A percentile compares a stretch with the other conserved stretches of the same genome.
Evolutionary conservation across 1,139 yeast genomes (phyloP).

Genomic region (Pichia sp.): DNA sequence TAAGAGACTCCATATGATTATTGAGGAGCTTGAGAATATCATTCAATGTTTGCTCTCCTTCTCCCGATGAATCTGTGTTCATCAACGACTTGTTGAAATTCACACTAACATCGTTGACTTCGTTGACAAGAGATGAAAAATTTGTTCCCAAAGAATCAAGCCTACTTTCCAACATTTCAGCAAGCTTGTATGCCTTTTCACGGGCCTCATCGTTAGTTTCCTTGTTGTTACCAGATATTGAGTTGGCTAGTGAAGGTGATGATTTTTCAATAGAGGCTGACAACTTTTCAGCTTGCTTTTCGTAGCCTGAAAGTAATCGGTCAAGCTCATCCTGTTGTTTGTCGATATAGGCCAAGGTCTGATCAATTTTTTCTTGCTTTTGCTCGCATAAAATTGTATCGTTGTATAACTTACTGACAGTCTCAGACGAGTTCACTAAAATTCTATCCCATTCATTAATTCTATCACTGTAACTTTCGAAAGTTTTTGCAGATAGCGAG

Average conservation of each 20-base stretch:
- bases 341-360: conserved; percentile 77
- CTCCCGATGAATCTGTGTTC: conserved; percentile 23
- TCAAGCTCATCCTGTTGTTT: conserved; percentile 93
- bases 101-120: conserved; percentile 82
- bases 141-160: conserved; percentile 73
- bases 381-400: conserved; percentile 83
- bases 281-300: conserved; percentile 65
- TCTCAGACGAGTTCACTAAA: conserved; percentile 80
- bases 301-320: conserved; percentile 75
- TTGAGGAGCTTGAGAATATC: conserved; percentile 78
- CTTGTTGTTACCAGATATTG: conserved; percentile 14
- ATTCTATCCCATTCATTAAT: conserved; percentile 83
- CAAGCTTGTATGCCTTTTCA: conserved; percentile 83
- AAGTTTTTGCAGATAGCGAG: conserved; percentile 66
- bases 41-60: conserved; percentile 40
- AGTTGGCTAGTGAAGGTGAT: conserved; percentile 8
- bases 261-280: conserved; percentile 29
- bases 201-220: conserved; percentile 68
- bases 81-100: conserved; percentile 60
- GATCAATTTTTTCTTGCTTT: conserved; percentile 81
- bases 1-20: conserved; percentile 83
- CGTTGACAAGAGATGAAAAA: conserved; percentile 71
- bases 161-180: conserved; percentile 80
- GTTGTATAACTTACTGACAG: conserved; percentile 71
- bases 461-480: conserved; percentile 71